Conservation (phyloP, 768 basidiomycete species). For the Pisolithus microcarpus region DNA sequence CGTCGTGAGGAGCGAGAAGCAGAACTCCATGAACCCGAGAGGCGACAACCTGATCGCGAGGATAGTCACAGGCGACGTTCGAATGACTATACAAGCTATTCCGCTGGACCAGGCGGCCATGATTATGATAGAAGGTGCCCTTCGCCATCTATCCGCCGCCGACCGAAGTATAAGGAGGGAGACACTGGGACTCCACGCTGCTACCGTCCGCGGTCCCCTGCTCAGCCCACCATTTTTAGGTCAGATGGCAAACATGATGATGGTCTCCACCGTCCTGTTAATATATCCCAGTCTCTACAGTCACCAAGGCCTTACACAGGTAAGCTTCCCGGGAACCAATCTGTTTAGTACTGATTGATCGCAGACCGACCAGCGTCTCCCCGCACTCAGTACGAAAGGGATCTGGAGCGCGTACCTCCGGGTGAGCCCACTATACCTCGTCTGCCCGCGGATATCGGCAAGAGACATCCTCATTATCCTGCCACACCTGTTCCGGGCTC, state of each 20-base stretch:
- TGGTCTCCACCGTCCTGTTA: not conserved
- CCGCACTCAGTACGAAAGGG: not conserved
- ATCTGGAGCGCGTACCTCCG: conserved; percentile 6
- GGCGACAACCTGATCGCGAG: not conserved
- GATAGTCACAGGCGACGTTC: conserved; percentile 4
- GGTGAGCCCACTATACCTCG: conserved; percentile 10
- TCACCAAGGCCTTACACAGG: conserved; percentile 5
- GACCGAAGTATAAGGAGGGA: conserved; percentile 8
- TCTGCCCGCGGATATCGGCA: conserved; percentile 4
- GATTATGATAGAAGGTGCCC: conserved; percentile 10
- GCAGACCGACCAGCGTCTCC: conserved; percentile 14
- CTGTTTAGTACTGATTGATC: conserved; percentile 2
- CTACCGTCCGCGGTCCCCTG: conserved; percentile 14
- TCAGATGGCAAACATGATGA: conserved; percentile 13
- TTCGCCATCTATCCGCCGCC: conserved; percentile 7
- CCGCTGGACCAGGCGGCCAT: conserved; percentile 2
- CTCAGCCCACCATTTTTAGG: conserved; percentile 25
- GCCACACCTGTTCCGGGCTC: not conserved
- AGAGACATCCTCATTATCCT: not conserved
- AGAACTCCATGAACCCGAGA: no score
- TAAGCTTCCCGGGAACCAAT: conserved; percentile 5
- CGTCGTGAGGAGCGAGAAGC: not conserved
- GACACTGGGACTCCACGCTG: not conserved
- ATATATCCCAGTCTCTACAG: not conserved
- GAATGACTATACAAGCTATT: conserved; percentile 11